These are phyloP conservation scores for Trametes cinnabarina DNA, from an alignment of 768 basidiomycete genomes.

Conservation along the genomic window DNA sequence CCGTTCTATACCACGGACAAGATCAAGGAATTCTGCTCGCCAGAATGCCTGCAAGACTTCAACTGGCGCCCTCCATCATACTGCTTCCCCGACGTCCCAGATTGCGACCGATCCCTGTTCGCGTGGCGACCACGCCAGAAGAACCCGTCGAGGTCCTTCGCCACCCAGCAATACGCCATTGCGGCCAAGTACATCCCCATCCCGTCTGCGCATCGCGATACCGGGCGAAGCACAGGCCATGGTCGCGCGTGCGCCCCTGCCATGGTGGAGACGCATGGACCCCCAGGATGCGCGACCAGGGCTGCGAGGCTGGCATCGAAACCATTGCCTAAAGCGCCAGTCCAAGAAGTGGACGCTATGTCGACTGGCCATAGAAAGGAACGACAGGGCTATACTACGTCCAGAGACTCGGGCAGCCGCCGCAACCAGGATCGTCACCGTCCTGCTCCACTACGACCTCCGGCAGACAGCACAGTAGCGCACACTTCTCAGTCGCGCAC, in stretches of 20 bases:
- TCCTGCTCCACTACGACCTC: background rate
- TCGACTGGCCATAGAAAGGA: background rate
- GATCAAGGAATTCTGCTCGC: constrained; percentile 6
- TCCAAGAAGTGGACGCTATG: background rate
- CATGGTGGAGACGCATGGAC: background rate
- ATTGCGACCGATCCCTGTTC: background rate
- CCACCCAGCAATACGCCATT: background rate
- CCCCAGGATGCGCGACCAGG: background rate
- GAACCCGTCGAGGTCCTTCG: background rate
- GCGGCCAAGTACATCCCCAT: too few species aligned
- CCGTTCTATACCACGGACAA: background rate
- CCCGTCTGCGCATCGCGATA: background rate
- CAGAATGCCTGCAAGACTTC: constrained; percentile 5
- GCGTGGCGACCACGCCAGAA: background rate
- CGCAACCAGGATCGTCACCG: background rate
- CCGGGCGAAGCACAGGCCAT: background rate
- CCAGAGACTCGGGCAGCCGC: too few species aligned
- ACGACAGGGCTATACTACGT: too few species aligned
- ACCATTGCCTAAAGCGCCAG: background rate
- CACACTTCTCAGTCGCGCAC: too few species aligned
- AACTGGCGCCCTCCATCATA: constrained; percentile 3
- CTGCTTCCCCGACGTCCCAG: background rate
- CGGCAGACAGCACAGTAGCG: background rate
- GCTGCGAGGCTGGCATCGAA: background rate
- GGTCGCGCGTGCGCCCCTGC: too few species aligned